Conservation (phyloP, 2,329 filamentous ascomycete genomes). For the Epichloe coenophiala region DNA sequence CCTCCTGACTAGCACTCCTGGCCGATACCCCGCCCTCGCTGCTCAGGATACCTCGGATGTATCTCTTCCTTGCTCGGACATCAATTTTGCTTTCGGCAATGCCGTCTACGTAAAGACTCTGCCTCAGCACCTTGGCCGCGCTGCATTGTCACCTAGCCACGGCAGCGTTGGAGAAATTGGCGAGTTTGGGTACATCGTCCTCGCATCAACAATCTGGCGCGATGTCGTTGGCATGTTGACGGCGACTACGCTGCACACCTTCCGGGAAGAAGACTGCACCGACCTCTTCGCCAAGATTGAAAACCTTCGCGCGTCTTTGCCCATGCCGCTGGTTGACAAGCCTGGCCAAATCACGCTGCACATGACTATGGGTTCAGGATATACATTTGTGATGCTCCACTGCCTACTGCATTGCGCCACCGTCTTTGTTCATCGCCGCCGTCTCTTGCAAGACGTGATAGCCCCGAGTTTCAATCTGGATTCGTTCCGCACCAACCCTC, state of each 20-base stretch:
- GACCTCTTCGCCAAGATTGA: conserved; percentile 42
- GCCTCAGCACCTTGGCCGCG: conserved; percentile 24
- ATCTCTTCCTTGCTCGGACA: conserved; percentile 44
- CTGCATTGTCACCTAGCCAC: conserved; percentile 23
- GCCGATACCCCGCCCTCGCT: conserved; percentile 42
- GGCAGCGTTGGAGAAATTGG: conserved; percentile 37
- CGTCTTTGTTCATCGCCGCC: conserved; percentile 46
- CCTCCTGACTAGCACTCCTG: conserved; percentile 47
- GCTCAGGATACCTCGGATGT: conserved; percentile 41
- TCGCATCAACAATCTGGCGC: conserved; percentile 47
- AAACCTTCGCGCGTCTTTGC: conserved; percentile 37
- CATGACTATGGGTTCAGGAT: conserved; percentile 51
- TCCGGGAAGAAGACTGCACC: conserved; percentile 39
- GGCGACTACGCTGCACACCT: conserved; percentile 34
- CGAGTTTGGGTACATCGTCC: conserved; percentile 48
- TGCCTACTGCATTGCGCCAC: conserved; percentile 47
- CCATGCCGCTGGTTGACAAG: conserved; percentile 48
- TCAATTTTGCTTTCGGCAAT: conserved; percentile 50
- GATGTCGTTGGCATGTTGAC: conserved; percentile 50
- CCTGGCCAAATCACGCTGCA: conserved; percentile 47
- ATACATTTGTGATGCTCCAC: conserved; percentile 49
- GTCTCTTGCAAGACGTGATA: conserved; percentile 43
- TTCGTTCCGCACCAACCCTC: conserved; percentile 35
- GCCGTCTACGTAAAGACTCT: conserved; percentile 46
- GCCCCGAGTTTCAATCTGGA: conserved; percentile 38